These are phyloP conservation scores for Suhomyces emberorum DNA, from an alignment of 805 yeast species.

Conservation along the genomic window DNA sequence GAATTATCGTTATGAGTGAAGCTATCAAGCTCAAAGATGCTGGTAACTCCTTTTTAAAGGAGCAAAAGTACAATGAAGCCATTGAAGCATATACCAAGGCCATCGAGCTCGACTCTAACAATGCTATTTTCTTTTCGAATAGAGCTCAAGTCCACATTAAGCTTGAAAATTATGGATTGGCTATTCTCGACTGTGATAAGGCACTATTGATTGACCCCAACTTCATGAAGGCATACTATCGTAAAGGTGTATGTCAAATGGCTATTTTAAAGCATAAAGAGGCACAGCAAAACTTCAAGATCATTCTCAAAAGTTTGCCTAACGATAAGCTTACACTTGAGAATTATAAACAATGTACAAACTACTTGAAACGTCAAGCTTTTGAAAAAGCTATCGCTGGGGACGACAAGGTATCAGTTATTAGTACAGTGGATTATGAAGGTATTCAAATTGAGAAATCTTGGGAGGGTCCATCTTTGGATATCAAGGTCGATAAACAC, in stretches of 20 bases:
- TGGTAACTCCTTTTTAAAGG: slow-evolving; percentile 74
- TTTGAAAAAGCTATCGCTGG: slow-evolving; percentile 85
- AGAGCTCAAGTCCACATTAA: slow-evolving; percentile 89
- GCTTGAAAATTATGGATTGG: slow-evolving; percentile 80
- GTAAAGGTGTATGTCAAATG: slow-evolving; percentile 79
- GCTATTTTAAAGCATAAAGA: slow-evolving; percentile 74
- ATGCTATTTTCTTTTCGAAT: slow-evolving; percentile 69
- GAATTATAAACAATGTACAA: slow-evolving; percentile 59
- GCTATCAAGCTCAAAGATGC: slow-evolving; percentile 57
- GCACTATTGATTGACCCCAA: slow-evolving; percentile 66
- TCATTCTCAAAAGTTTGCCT: slow-evolving; percentile 61
- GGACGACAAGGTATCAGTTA: slow-evolving; percentile 53
- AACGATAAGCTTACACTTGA: slow-evolving; percentile 64
- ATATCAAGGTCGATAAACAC: slow-evolving; percentile 32
- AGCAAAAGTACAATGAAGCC: slow-evolving; percentile 62
- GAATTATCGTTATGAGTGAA: slow-evolving; percentile 7
- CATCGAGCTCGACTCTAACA: slow-evolving; percentile 55
- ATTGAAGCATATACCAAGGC: slow-evolving; percentile 72
- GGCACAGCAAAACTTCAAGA: slow-evolving; percentile 66
- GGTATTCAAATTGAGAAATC: slow-evolving; percentile 48
- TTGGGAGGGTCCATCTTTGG: slow-evolving; percentile 59
- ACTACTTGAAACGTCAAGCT: slow-evolving; percentile 65
- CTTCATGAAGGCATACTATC: slow-evolving; percentile 77
- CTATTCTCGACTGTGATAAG: slow-evolving; percentile 70
- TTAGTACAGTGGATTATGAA: slow-evolving; percentile 47